Base-by-base conservation (phyloP, 495 filamentous ascomycete species). In the Penicillium lagena region DNA sequence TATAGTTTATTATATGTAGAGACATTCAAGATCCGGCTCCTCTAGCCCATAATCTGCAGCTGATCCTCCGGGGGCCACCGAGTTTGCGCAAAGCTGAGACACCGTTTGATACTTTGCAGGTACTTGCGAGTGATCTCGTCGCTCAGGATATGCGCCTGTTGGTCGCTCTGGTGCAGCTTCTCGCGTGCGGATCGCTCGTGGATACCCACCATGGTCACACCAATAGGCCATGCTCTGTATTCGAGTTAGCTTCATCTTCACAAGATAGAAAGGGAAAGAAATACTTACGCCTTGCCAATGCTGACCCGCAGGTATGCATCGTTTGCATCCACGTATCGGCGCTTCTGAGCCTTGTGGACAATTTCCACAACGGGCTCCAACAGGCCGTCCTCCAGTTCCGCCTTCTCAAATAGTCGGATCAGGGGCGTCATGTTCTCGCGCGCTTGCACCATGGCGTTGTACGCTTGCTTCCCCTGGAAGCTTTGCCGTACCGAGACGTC, bases 171-270 rank as follows among this genome's bases (percentile, higher is more conserved):
- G 59, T 97, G 90, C 37, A 98, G 72, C 68, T 97, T 97, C 67
- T 98, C 93, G 32, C 93, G 79, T 7, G 93, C 91, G 37, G 82
- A 89, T 49, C 93, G 82, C 70, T 97, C 93, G 79, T 98, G 93
- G 58, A 98, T 98, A 73, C 93, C 93, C 50, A 98, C 93, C 93
- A 97, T 96, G 55, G 93, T 98, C 28, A 98, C 93, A 67, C 93
- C 93, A 61, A 98, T 98, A 27, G 93, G 93, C 93, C 93, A 98
- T 15, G 93, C 93, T 49, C 77, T 79, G 45, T 22, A 42, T 11
- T 3, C 5, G 12, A 5, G 40, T 66, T 46, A 64, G 61, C 13
- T 47, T 39, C 29, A 14, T 4, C 7, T 34, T 3, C 4, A 32
- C 22, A 1, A 22, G 22, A 22, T 22, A 22, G 22, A 22, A 13